Evolutionary conservation across 352 stramenopile genomes (phyloP), one percentile per base, ranked within the genome.

Genomic region (Globisporangium lucens): DNA sequence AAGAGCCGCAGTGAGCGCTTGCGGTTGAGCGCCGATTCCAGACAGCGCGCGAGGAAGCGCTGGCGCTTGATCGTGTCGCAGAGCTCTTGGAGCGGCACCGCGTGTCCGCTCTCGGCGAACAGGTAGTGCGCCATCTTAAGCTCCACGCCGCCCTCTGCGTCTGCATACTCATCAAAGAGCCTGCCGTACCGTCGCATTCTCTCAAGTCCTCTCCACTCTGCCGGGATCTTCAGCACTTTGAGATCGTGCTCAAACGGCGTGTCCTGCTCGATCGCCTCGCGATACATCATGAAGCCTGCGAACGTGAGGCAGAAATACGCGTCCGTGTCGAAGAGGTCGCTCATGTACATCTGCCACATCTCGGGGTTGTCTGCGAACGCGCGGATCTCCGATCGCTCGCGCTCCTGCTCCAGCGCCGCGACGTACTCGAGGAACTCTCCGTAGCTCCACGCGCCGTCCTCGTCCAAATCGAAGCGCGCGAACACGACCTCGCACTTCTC

Each of bases 331-430:
- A 76, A 86, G 5, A 76, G 57, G 47, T 91, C 85, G 64, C 63
- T 86, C 76, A 84, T 89, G 61, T 78, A 86, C 82, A 91, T 91
- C 4, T 71, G 71, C 85, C 82, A 93, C 7, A 80, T 61, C 66
- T 93, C 80, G 9, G 58, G 47, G 36, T 76, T 73, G 10, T 72
- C 65, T 3, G 71, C 62, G 60, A 90, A 72, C 3, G 61, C 74
- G 22, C 68, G 77, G 38, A 88, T 61, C 22, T 83, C 75, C 0
- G 62, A 30, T 0, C 72, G 76, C 2, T 58, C 17, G 0, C 35
- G 38, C 4, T 61, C 29, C 27, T 67, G 53, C 47, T 85, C 66
- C 20, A 91, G 52, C 17, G 71, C 79, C 3, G 74, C 71, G 24
- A 84, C 63, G 67, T 89, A 93, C 53, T 90, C 82, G 30, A 78